Evolutionary conservation across 495 filamentous ascomycete species (phyloP), one percentile per base, ranked within the genome.

Genomic region (Neurospora sp.): DNA sequence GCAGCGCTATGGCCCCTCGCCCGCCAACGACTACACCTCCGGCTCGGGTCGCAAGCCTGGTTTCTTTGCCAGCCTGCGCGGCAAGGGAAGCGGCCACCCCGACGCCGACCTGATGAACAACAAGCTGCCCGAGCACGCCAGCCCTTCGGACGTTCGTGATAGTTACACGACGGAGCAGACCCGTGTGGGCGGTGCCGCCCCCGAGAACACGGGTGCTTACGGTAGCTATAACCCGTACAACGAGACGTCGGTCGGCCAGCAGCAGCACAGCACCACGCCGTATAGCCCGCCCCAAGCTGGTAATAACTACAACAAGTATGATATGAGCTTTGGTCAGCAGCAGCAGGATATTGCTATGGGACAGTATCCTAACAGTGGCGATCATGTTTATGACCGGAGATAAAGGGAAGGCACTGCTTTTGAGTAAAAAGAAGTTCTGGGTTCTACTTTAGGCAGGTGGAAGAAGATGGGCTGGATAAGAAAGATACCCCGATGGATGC

Each of bases 1-100:
- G 84, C 91, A 91, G 82, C 89, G 91, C 70, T 93, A 90, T 84
- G 93, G 92, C 44, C 92, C 93, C 35, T 87, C 88, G 74, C 92
- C 93, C 9, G 85, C 87, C 70, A 95, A 23, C 89, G 93, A 92
- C 71, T 88, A 83, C 71, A 85, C 85, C 74, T 85, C 82, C 38
- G 79, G 83, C 42, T 79, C 81, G 12, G 79, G 79, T 12, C 69
- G 69, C 38, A 38, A 80, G 4, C 77, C 78, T 59, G 77, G 77
- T 70, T 76, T 78, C 48, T 84, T 83, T 70, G 75, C 78, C 54
- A 73, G 78, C 39, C 71, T 79, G 46, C 76, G 78, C 11, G 73
- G 76, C 35, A 66, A 69, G 38, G 23, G 12, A 31, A 42, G 16
- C 10, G 39, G 18, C 0, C 72, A 14, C 14, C 23, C 41, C 35